phyloP scores from a whole-genome alignment of 2,329 filamentous ascomycete species.

The Botrytis hyacinthi region DNA sequence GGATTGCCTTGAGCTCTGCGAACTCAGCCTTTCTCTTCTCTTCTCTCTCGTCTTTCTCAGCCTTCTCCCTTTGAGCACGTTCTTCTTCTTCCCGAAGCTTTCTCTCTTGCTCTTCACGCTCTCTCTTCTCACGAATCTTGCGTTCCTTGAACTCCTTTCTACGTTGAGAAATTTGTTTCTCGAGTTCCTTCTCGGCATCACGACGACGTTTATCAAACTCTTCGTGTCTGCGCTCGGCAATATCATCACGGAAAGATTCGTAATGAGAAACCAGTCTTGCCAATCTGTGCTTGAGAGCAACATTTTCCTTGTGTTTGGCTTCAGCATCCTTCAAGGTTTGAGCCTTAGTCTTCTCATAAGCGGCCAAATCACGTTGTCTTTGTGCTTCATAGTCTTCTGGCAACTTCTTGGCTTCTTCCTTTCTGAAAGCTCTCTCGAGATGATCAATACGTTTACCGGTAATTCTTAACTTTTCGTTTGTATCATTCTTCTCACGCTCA shows the following conservation, averaged over 20 bases:
- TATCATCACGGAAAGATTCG: slow-evolving; percentile 75
- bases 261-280: slow-evolving; percentile 80
- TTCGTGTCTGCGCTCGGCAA: slow-evolving; percentile 84
- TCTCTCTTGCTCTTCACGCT: slow-evolving; percentile 81
- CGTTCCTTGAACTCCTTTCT: slow-evolving; percentile 86
- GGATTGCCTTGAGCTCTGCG: slow-evolving; percentile 63
- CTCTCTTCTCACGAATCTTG: slow-evolving; percentile 76
- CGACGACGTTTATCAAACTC: slow-evolving; percentile 95
- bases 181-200: slow-evolving; percentile 87
- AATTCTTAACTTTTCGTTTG: slow-evolving; percentile 85
- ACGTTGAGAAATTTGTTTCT: slow-evolving; percentile 84
- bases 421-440: slow-evolving; percentile 92
- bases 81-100: slow-evolving; percentile 81
- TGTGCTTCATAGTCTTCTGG: slow-evolving; percentile 81
- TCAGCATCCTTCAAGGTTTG: slow-evolving; percentile 79
- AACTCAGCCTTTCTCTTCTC: slow-evolving; percentile 75
- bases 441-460: slow-evolving; percentile 96
- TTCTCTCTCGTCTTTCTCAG: slow-evolving; percentile 76
- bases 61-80: slow-evolving; percentile 74
- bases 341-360: slow-evolving; percentile 75
- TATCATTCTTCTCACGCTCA: slow-evolving; percentile 96
- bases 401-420: slow-evolving; percentile 92
- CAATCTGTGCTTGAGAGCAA: slow-evolving; percentile 91
- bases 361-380: slow-evolving; percentile 70
- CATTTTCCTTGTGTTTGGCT: slow-evolving; percentile 85